These are phyloP conservation scores for Fusarium sp. DNA, from an alignment of 2,329 filamentous ascomycete species.

Conservation along the genomic window DNA sequence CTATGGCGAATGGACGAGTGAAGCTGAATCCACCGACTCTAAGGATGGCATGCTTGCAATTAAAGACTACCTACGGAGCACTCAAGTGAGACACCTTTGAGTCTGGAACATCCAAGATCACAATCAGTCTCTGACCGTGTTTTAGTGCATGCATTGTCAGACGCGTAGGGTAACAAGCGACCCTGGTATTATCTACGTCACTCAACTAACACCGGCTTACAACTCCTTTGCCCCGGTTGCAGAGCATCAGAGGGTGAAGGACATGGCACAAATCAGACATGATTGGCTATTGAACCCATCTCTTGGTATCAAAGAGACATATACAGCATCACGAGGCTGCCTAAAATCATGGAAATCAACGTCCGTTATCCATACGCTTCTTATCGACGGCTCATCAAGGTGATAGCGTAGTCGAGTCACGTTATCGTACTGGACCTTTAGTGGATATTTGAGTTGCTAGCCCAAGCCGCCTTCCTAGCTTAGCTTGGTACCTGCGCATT, in stretches of 20 bases:
- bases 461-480: conserved; percentile 23
- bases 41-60: background rate
- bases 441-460: conserved; percentile 34
- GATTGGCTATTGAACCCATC: background rate
- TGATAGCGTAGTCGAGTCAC: conserved; percentile 41
- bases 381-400: conserved; percentile 47
- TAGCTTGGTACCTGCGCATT: conserved; percentile 29
- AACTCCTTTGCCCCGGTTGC: conserved; percentile 3
- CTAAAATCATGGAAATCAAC: conserved; percentile 5
- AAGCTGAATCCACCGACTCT: background rate
- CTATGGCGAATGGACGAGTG: background rate
- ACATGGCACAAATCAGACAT: background rate
- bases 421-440: conserved; percentile 32
- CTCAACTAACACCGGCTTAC: conserved; percentile 12
- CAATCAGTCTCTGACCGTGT: conserved; percentile 29
- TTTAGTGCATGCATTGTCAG: conserved; percentile 41
- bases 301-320: background rate
- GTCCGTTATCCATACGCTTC: conserved; percentile 30
- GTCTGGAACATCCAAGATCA: conserved; percentile 9
- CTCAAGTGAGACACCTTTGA: conserved; percentile 6
- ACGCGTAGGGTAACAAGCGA: conserved; percentile 22
- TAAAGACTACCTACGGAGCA: background rate
- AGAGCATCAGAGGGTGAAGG: background rate
- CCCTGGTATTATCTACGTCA: conserved; percentile 32
- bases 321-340: conserved; percentile 7